Conservation (phyloP, 164 flowering plant genomes). For the Euptelea pleiosperma region DNA sequence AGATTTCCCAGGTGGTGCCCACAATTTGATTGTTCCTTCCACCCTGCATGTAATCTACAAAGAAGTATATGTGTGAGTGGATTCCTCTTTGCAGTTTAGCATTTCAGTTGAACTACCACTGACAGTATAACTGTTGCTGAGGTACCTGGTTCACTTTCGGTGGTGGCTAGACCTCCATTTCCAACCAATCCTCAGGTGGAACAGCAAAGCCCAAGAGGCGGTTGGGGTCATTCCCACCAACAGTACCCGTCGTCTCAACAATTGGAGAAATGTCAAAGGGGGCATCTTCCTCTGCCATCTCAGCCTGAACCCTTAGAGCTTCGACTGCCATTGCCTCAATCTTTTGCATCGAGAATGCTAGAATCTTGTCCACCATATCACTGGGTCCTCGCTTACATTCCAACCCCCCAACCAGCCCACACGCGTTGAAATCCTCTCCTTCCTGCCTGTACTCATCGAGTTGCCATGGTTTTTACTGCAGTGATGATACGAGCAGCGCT, state of each 20-base stretch:
- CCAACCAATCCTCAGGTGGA: constrained; percentile 65
- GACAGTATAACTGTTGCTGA: constrained; percentile 33
- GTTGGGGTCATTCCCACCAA: constrained; percentile 21
- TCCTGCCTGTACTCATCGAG: constrained; percentile 59
- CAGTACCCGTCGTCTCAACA: constrained; percentile 11
- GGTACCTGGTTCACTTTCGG: constrained; percentile 14
- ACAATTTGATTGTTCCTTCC: too few relatives aligned
- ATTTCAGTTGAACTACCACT: constrained; percentile 57
- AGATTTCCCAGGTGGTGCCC: too few relatives aligned
- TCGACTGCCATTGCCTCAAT: constrained; percentile 77
- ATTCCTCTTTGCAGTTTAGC: constrained; percentile 40
- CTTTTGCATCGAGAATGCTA: constrained; percentile 83
- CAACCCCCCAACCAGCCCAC: too few relatives aligned
- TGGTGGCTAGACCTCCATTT: constrained; percentile 11
- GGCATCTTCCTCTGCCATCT: constrained; percentile 78
- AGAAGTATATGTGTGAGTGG: too few relatives aligned
- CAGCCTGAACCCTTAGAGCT: constrained; percentile 81
- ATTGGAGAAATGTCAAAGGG: constrained; percentile 80
- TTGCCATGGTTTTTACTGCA: constrained; percentile 62
- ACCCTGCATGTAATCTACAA: too few relatives aligned
- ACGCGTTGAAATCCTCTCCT: constrained; percentile 65
- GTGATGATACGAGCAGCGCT: constrained; percentile 79
- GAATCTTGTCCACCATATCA: constrained; percentile 59
- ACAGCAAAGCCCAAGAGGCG: constrained; percentile 42
- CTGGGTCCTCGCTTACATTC: constrained; percentile 58